Conservation (phyloP, 345 rosid genomes). For the Tarenaya hassleriana region DNA sequence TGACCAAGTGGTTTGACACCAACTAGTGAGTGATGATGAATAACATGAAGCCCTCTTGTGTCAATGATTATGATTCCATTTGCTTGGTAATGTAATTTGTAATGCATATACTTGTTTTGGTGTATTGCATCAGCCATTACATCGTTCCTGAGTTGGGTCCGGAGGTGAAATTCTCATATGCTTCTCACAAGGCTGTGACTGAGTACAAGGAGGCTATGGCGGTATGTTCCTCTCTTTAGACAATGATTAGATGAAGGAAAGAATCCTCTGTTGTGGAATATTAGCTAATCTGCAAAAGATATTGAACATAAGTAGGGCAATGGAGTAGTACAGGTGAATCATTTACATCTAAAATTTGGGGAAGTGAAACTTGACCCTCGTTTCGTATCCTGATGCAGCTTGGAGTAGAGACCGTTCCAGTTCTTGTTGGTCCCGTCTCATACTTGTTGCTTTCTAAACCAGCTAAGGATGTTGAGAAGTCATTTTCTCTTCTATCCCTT, state of each 20-base stretch:
- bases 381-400: slow-evolving; percentile 42
- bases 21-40: slow-evolving; percentile 74
- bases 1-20: slow-evolving; percentile 99
- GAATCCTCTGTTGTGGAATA: too few species aligned
- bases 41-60: not conserved
- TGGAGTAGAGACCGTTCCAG: slow-evolving; percentile 84
- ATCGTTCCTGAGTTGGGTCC: slow-evolving; percentile 98
- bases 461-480: slow-evolving; percentile 87
- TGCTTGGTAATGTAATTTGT: not conserved
- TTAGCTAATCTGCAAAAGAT: too few species aligned
- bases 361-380: not conserved
- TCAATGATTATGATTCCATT: not conserved
- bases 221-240: slow-evolving; percentile 34
- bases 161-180: slow-evolving; percentile 77
- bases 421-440: slow-evolving; percentile 90
- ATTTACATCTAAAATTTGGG: too few species aligned
- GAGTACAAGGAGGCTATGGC: slow-evolving; percentile 97
- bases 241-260: too few species aligned
- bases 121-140: slow-evolving; percentile 59
- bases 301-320: too few species aligned
- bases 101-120: not conserved
- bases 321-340: too few species aligned
- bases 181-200: slow-evolving; percentile 89
- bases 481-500: slow-evolving; percentile 78
- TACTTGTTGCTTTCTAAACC: slow-evolving; percentile 92